Conservation (phyloP, 805 yeast genomes). For the Wickerhamiella occidentalis region DNA sequence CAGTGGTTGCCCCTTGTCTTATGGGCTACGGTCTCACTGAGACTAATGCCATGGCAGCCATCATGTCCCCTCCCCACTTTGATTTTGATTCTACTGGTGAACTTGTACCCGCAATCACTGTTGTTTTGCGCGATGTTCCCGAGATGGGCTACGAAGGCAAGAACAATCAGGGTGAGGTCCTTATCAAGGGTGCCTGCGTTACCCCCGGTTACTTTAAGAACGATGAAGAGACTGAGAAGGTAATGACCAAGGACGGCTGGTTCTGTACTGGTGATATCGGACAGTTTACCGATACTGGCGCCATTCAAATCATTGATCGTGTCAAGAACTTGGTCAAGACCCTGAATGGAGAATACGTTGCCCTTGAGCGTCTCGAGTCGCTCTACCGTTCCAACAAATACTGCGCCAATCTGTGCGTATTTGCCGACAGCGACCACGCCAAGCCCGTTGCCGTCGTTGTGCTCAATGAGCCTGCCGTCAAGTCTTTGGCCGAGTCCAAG, state of each 20-base stretch:
- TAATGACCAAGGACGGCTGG: conserved; percentile 81
- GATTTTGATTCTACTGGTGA: conserved; percentile 75
- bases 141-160: conserved; percentile 87
- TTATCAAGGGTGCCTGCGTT: conserved; percentile 63
- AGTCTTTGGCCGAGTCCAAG: conserved; percentile 45
- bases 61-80: conserved; percentile 51
- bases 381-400: conserved; percentile 71
- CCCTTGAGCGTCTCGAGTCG: conserved; percentile 87
- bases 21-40: conserved; percentile 96
- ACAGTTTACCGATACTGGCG: conserved; percentile 73
- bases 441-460: conserved; percentile 87
- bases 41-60: conserved; percentile 78
- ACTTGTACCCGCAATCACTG: conserved; percentile 68
- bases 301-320: conserved; percentile 76
- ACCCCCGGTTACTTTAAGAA: conserved; percentile 71
- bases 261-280: conserved; percentile 95
- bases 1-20: conserved; percentile 70
- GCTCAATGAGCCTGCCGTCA: conserved; percentile 60
- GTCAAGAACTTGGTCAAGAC: conserved; percentile 94
- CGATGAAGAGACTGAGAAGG: conserved; percentile 62
- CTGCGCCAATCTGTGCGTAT: conserved; percentile 77
- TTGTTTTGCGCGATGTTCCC: conserved; percentile 78
- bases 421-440: conserved; percentile 77
- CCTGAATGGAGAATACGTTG: conserved; percentile 92
- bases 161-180: conserved; percentile 86